phyloP scores from a whole-genome alignment of 306 rosid genomes.

The Trifolium pratense region DNA sequence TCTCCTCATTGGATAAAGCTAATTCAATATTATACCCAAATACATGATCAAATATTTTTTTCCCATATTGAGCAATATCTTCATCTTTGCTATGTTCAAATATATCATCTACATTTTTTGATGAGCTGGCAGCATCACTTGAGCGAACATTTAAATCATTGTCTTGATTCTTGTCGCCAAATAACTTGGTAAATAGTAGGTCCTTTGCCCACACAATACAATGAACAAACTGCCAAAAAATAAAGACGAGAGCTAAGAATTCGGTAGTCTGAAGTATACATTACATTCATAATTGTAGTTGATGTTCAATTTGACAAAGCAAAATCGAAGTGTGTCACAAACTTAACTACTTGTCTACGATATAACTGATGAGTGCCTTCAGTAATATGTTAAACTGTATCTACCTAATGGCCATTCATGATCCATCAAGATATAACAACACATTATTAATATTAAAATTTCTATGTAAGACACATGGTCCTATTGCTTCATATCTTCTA shows the following conservation, averaged over 20 bases:
- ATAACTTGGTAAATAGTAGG: conserved; percentile 85
- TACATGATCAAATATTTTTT: conserved; percentile 91
- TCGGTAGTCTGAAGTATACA: conserved; percentile 17
- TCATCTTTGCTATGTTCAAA: conserved; percentile 81
- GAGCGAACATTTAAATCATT: conserved; percentile 93
- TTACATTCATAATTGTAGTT: not conserved
- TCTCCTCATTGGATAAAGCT: conserved; percentile 90
- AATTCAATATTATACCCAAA: conserved; percentile 92
- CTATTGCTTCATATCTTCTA: conserved; percentile 8
- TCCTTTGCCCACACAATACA: conserved; percentile 99
- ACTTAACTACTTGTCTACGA: not conserved
- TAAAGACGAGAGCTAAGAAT: conserved; percentile 22
- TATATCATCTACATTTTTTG: conserved; percentile 73
- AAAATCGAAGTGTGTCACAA: not conserved
- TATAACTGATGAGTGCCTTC: conserved; percentile 4
- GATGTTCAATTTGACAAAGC: conserved; percentile 8
- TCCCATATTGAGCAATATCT: conserved; percentile 85
- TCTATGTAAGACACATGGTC: not conserved
- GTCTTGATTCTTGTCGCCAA: conserved; percentile 92
- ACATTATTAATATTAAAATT: conserved; percentile 5
- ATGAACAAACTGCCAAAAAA: conserved; percentile 81
- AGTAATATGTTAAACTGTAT: conserved; percentile 9
- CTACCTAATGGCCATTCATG: conserved; percentile 17
- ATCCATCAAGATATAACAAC: conserved; percentile 23
- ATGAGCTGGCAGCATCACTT: conserved; percentile 82